These are phyloP conservation scores for Raphanus raphanistrum DNA, from an alignment of 345 rosid species.

Conservation along the genomic window DNA sequence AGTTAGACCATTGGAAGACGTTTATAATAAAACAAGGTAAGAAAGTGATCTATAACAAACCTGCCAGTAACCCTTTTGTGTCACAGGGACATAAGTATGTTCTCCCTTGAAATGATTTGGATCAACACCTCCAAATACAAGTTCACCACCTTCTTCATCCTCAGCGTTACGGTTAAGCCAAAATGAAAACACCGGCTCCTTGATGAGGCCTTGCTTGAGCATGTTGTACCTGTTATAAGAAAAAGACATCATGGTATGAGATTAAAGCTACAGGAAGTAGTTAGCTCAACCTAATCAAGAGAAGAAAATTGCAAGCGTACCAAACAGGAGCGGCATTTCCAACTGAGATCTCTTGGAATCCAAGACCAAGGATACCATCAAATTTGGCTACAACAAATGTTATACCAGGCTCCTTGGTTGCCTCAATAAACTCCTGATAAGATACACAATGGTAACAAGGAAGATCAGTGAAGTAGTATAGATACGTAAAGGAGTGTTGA, in stretches of 20 bases:
- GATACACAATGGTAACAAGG: neutral
- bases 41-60: conserved; percentile 43
- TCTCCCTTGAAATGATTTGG: conserved; percentile 79
- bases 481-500: neutral
- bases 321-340: conserved; percentile 82
- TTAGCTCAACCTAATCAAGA: neutral
- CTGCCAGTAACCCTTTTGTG: conserved; percentile 98
- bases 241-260: conserved; percentile 9
- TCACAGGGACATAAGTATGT: conserved; percentile 88
- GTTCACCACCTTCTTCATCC: conserved; percentile 83
- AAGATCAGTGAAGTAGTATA: conserved; percentile 3
- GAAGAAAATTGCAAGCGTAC: conserved; percentile 43
- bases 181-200: conserved; percentile 90
- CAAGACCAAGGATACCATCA: conserved; percentile 97
- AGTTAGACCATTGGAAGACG: conserved; percentile 10
- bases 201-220: conserved; percentile 75
- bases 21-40: neutral
- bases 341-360: conserved; percentile 86
- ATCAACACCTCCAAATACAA: conserved; percentile 95
- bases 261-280: neutral
- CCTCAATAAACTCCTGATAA: conserved; percentile 87
- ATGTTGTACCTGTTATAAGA: conserved; percentile 70
- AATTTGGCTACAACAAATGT: conserved; percentile 83
- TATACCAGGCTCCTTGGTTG: conserved; percentile 83
- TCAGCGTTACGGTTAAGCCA: conserved; percentile 87